Base-by-base conservation (phyloP, 2,329 filamentous ascomycete species). In the Penicillium sp. region DNA sequence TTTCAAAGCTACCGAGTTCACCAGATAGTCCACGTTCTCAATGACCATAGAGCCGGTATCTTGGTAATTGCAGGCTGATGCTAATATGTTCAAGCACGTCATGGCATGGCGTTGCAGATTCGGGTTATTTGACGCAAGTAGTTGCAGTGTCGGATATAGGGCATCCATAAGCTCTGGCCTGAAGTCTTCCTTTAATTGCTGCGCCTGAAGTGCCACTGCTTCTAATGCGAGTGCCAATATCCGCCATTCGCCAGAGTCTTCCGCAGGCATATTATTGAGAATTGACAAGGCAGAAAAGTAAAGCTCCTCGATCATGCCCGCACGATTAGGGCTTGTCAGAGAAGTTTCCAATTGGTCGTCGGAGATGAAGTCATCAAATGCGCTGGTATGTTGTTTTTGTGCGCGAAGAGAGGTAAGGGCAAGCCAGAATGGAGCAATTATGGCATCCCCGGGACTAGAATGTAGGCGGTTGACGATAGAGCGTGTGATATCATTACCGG, bases 21-120 rank as follows among this genome's bases (percentile, higher is more conserved):
- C 88, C 75, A 99, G 89, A 71, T 99, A 99, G 72, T 99, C 94
- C 14, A 91, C 92, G 57, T 99, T 99, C 48, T 89, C 86, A 24
- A 97, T 84, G 34, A 99, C 87, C 60, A 99, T 78, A 14, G 90
- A 86, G 23, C 88, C 88, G 4, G 93, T 88, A 63, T 82, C 87
- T 0, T 69, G 58, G 66, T 97, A 99, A 2, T 83, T 85, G 65
- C 91, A 97, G 0, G 88, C 82, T 2, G 74, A 68, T 1, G 93
- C 88, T n/a, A 97, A 79, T 16, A 86, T 84, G 66, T 97, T 94
- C 13, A 99, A 80, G 31, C 90, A 89, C 3, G 86, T 84, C 59
- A 97, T 88, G 5, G 93, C 91, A 71, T 97, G 92, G 28, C 85
- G 83, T 61, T 92, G 88, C 14, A 99, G 78, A 23, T 80, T 79